Base-by-base conservation (phyloP, 352 stramenopile genomes). In the Phytophthora crassamura region DNA sequence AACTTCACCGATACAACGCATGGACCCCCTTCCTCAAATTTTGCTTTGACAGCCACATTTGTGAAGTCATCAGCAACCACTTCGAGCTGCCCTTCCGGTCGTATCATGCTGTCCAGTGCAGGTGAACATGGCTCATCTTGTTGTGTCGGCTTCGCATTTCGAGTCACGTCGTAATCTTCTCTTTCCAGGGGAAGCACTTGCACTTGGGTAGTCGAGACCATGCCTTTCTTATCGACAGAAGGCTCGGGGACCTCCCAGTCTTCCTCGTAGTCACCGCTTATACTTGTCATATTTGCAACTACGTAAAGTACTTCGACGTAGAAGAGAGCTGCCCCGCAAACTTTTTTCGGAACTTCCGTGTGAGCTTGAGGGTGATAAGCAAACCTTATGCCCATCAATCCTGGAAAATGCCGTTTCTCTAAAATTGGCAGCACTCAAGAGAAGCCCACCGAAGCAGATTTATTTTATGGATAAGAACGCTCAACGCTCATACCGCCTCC, bases 241-340 rank as follows among this genome's bases (percentile, higher is more conserved):
- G 35, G 22, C 25, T 69, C 51, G 8, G 58, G 58, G 30, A 40
- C 40, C n/a, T 64, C 64, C 42, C 53, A 64, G 42, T 64, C 65
- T 22, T 71, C 66, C 20, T 72, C 53, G 42, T 77, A 69, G 5
- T 67, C 48, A 7, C 28, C 69, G 30, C 7, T 41, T 5, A 36
- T 51, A 34, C 60, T 68, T 5, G 42, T 12, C 54, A 73, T 66
- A 12, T 30, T 34, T 20, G 10, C 8, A 30, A n/a, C 22, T 47
- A 1, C 22, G 22, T 25, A n/a, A n/a, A 1, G 22, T 25, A 25
- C 22, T 25, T 25, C 22, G 22, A 25, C 22, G 22, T 3, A 25
- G 22, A 25, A 25, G 22, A 25, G 22, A 25, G 22, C 22, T 25
- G 22, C 22, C 22, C 22, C 9, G 18, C 25, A n/a, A 55, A 61